Evolutionary conservation across 2,329 filamentous ascomycete genomes (phyloP), one percentile per base, ranked within the genome.

Genomic region (Stagonosporopsis cucurbitacearum): DNA sequence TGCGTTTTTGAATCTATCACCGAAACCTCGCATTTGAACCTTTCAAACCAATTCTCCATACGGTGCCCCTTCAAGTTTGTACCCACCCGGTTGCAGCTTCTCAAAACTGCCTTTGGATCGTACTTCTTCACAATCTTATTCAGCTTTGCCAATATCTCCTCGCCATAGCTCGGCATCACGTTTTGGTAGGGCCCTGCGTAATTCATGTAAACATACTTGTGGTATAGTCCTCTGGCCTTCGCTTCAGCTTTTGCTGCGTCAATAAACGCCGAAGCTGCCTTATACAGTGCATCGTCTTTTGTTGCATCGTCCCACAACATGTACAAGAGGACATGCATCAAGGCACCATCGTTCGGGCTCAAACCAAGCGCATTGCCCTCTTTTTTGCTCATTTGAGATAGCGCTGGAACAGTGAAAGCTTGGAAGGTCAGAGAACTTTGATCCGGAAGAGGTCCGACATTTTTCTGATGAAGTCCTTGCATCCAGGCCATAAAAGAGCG

Each of bases 181-280:
- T 78, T 73, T 60, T 81, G 78, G 57, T 71, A 77, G 52, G 72
- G 67, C 40, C 71, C 72, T 11, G 77, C 80, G 56, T 82, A 81
- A 62, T 81, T 81, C 74, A 80, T 75, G 65, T 81, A 81, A 25
- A 80, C 59, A 53, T 72, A 81, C 5, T 48, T 47, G 6, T 36
- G 54, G 17, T 56, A 50, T n/a, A 65, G 19, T 2, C 56, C 59
- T 4, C 59, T 46, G 11, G 33, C 54, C 46, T 62, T 63, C 4
- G 55, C 60, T 33, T 63, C 60, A 22, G 15, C 47, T n/a, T 57
- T 58, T 1, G 49, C 59, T 5, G 37, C 40, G 12, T 46, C 48
- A 44, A 64, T 53, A n/a, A 66, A 59, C 8, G 60, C 60, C 4
- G 20, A 28, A 15, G 25, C 51, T 4, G 59, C 49, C n/a, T 39